Evolutionary conservation across 2,329 filamentous ascomycete genomes (phyloP).

Genomic region (Trichoderma atrobrunneum): DNA sequence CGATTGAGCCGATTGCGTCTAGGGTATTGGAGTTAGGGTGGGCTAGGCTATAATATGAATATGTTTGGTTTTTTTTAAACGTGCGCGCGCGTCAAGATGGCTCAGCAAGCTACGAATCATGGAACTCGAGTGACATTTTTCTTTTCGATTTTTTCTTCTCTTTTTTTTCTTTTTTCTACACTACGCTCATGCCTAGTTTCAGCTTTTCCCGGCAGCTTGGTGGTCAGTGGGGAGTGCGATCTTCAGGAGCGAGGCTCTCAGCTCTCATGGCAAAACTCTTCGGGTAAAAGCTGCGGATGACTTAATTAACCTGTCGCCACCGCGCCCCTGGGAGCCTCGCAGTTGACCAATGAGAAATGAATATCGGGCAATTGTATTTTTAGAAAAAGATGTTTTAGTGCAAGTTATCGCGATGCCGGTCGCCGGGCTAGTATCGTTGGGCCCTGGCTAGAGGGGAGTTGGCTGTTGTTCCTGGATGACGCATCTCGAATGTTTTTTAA

Average conservation of each 20-base stretch:
- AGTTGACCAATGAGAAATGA: constrained; percentile 4
- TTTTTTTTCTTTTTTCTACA: background rate
- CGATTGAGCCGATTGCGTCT: background rate
- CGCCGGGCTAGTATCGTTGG: background rate
- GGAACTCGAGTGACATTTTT: background rate
- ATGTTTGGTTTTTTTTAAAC: background rate
- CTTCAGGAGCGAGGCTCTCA: background rate
- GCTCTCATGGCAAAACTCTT: background rate
- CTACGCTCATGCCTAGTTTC: background rate
- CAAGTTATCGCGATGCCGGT: background rate
- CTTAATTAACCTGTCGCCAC: constrained; percentile 4
- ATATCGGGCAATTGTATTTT: background rate
- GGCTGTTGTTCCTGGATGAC: background rate
- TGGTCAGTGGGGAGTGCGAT: background rate
- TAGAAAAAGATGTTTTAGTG: background rate
- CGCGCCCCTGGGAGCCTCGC: background rate
- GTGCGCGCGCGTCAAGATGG: background rate
- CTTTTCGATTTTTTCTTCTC: background rate
- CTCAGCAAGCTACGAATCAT: background rate
- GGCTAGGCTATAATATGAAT: background rate
- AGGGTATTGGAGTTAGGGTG: background rate
- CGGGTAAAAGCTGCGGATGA: constrained; percentile 4
- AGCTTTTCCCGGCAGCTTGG: background rate
- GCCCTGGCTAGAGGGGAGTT: background rate
- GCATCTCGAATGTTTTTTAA: background rate